Conservation (phyloP, 441 rosid species). For the Erysimum cheiri region DNA sequence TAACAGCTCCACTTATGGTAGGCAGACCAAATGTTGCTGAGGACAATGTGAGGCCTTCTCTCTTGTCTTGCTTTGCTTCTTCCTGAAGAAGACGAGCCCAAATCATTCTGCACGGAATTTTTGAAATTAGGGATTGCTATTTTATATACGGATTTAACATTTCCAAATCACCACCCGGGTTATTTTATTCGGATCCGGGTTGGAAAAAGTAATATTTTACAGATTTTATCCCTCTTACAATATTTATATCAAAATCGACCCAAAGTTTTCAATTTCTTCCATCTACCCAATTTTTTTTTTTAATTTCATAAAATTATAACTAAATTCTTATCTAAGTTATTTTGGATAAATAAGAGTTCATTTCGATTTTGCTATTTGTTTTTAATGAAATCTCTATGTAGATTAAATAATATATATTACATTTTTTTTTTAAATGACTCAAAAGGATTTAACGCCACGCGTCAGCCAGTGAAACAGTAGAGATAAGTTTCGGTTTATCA, state of each 20-base stretch:
- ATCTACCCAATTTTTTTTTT: no score
- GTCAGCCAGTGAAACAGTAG: neutral
- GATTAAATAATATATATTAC: neutral
- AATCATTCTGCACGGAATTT: neutral
- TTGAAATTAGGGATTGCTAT: neutral
- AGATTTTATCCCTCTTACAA: neutral
- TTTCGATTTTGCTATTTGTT: neutral
- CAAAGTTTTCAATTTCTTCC: neutral
- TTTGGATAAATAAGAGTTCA: neutral
- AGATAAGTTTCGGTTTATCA: neutral
- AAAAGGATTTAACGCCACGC: neutral
- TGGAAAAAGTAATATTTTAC: neutral
- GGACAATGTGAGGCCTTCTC: slow-evolving; percentile 14
- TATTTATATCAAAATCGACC: neutral
- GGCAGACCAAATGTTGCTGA: slow-evolving; percentile 10
- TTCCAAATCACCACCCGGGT: neutral
- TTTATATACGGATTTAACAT: neutral
- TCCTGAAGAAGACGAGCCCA: slow-evolving; percentile 4
- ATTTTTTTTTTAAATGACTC: neutral
- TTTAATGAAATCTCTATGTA: neutral
- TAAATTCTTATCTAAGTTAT: no score
- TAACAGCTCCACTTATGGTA: neutral
- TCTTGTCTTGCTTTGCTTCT: neutral
- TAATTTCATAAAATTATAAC: no score
- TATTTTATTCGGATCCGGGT: slow-evolving; percentile 7